phyloP scores from a whole-genome alignment of 495 filamentous ascomycete species.

The Penicillium coffeae region DNA sequence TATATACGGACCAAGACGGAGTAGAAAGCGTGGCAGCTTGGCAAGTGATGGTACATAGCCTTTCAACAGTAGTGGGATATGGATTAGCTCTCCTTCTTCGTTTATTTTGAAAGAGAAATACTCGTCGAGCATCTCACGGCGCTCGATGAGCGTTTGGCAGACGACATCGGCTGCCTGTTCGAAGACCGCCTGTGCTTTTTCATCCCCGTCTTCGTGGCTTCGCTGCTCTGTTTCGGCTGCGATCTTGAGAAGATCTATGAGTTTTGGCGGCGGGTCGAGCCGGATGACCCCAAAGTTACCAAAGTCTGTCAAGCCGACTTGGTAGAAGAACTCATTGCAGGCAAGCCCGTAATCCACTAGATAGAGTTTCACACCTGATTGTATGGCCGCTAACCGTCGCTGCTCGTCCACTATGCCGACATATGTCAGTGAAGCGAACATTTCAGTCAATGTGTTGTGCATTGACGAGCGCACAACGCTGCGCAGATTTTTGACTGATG shows the following conservation, averaged over 20 bases:
- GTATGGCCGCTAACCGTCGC: constrained; percentile 84
- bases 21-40: constrained; percentile 85
- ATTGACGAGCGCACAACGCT: constrained; percentile 75
- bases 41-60: constrained; percentile 81
- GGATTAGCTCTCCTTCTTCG: constrained; percentile 67
- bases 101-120: constrained; percentile 90
- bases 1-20: constrained; percentile 84
- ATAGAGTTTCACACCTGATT: constrained; percentile 88
- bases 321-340: constrained; percentile 92
- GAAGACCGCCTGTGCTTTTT: constrained; percentile 59
- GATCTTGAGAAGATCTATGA: constrained; percentile 66
- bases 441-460: constrained; percentile 85
- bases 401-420: constrained; percentile 88
- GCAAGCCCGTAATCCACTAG: constrained; percentile 91
- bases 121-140: constrained; percentile 82
- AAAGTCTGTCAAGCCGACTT: constrained; percentile 93
- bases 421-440: constrained; percentile 87
- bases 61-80: constrained; percentile 81
- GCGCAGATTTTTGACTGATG: constrained; percentile 79
- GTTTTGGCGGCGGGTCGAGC: constrained; percentile 69
- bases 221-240: constrained; percentile 64
- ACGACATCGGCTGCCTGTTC: constrained; percentile 61
- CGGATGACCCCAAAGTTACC: constrained; percentile 87
- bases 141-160: constrained; percentile 59
- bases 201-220: constrained; percentile 13